These are phyloP conservation scores for Gryganskiella cystojenkinii DNA, from an alignment of 192 early-diverging fungal genomes.

Conservation along the genomic window DNA sequence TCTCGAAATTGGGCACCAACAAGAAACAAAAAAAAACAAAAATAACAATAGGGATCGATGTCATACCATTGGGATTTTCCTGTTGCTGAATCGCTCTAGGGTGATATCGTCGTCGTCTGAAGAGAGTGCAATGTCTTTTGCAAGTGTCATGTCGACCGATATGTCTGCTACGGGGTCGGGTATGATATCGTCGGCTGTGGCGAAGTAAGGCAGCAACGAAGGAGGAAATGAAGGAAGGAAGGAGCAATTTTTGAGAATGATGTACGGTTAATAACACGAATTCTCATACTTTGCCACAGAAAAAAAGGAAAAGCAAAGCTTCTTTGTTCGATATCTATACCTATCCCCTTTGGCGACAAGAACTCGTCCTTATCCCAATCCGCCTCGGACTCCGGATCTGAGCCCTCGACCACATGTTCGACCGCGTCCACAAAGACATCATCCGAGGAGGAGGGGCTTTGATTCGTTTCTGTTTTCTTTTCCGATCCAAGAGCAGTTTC, in stretches of 20 bases:
- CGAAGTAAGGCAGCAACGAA: not conserved
- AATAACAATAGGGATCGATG: not conserved
- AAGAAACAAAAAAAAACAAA: too few species aligned
- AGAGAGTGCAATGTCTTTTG: not conserved
- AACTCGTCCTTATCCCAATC: constrained; percentile 28
- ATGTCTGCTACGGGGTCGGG: too few species aligned
- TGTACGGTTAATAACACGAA: too few species aligned
- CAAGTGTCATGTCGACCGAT: not conserved
- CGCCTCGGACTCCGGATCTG: constrained; percentile 35
- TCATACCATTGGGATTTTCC: constrained; percentile 5
- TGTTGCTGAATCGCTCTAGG: constrained; percentile 10
- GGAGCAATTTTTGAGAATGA: too few species aligned
- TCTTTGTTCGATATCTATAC: not conserved
- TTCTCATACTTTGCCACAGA: too few species aligned
- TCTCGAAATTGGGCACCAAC: too few species aligned
- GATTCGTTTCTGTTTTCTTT: not conserved
- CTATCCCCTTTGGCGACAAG: not conserved
- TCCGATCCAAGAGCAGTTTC: constrained; percentile 16
- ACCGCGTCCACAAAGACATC: not conserved
- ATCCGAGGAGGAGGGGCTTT: not conserved
- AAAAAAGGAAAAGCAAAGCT: not conserved
- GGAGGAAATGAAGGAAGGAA: not conserved
- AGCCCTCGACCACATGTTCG: constrained; percentile 13
- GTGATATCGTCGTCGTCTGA: constrained; percentile 38
- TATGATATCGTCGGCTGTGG: not conserved